phyloP scores from a whole-genome alignment of 1,284 basidiomycete species.

The Puccinia coronata region DNA sequence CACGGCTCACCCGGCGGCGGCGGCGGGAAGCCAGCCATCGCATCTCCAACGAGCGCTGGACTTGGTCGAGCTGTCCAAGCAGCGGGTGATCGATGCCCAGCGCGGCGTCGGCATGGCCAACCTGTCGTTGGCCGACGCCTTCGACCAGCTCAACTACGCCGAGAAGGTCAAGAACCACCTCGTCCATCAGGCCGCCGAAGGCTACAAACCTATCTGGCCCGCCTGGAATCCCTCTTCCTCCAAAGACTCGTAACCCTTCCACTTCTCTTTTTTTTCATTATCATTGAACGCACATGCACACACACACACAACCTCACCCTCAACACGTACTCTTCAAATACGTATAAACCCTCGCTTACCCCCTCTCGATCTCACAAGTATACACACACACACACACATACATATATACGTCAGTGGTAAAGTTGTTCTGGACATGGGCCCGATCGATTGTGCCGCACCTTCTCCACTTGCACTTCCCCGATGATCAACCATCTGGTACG shows the following conservation, averaged over 20 bases:
- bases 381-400: neutral
- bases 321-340: no score
- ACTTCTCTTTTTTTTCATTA: neutral
- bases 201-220: constrained; percentile 26
- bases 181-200: constrained; percentile 25
- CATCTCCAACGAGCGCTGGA: constrained; percentile 29
- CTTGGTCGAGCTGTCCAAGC: constrained; percentile 19
- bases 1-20: no score
- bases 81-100: constrained; percentile 28
- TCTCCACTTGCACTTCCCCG: no score
- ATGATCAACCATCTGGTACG: no score
- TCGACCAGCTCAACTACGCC: constrained; percentile 22
- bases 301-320: no score
- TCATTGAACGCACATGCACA: neutral
- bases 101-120: constrained; percentile 33
- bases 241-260: neutral
- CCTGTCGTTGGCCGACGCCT: constrained; percentile 23
- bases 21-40: neutral
- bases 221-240: no score
- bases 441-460: no score
- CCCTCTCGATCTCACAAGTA: no score
- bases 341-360: no score
- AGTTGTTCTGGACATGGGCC: no score
- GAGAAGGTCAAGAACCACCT: constrained; percentile 25
- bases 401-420: no score